Base-by-base conservation (phyloP, 352 stramenopile genomes). In the Globisporangium cederbergense region DNA sequence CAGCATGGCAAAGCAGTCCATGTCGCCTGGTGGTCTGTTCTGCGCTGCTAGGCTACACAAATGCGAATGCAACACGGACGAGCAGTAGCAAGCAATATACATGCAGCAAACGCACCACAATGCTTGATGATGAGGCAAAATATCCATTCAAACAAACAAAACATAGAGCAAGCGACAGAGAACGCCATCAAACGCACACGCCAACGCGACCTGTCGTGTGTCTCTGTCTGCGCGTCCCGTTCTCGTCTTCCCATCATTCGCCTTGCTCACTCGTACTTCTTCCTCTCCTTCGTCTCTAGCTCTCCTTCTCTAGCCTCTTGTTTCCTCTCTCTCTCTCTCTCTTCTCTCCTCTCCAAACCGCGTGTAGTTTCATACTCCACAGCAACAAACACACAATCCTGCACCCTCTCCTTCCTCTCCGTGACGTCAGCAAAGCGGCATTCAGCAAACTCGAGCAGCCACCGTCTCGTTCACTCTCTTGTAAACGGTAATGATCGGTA, bases 131-230 rank as follows among this genome's bases (percentile, higher is more conserved):
- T 25, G 6, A 58, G 18, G 32, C 18, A 56, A 58, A 43, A 58
- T 45, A 58, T 58, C 52, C 52, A 58, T 45, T 58, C 32, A 58
- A 58, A 58, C 32, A 57, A 57, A 57, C 32, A 58, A 58, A 58
- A 58, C 4, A 45, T 25, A 10, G 32, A 58, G 30, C 14, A 45
- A 58, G 52, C 32, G 52, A 8, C n/a, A 51, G 52, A 16, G 30
- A 32, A n/a, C 30, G 14, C 25, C 51, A 55, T 18, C 8, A 34
- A 40, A 14, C 50, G 40, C 50, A 25, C 30, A 38, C 49, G 13
- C 22, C 49, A 42, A 56, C 25, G 28, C 16, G 22, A 40, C 51
- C 30, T 28, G 51, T 14, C 2, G 51, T 42, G 16, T 57, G 16
- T 25, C 13, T n/a, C 51, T 57, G 42, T 8, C 2, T 5, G 14